These are phyloP conservation scores for Strobilomyces dryophilus DNA, from an alignment of 768 basidiomycete genomes.

Conservation along the genomic window DNA sequence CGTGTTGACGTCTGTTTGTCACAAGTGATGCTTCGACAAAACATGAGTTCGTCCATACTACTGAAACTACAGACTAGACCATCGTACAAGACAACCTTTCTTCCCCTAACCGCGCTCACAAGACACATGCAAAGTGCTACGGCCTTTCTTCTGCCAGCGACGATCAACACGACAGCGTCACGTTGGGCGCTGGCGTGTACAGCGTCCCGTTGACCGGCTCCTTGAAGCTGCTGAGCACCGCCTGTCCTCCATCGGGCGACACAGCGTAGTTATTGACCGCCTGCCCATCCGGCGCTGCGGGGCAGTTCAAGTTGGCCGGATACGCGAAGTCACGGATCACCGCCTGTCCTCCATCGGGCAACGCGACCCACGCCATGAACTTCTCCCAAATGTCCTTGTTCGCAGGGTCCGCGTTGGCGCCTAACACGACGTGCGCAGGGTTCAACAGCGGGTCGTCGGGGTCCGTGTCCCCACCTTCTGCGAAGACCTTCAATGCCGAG, in stretches of 20 bases:
- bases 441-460: constrained; percentile 42
- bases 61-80: too few species aligned
- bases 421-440: constrained; percentile 43
- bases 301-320: too few species aligned
- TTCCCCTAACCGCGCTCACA: too few species aligned
- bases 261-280: too few species aligned
- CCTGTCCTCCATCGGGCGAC: constrained; percentile 39
- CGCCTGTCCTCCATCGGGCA: constrained; percentile 39
- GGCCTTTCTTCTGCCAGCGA: too few species aligned
- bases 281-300: too few species aligned
- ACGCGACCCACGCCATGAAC: constrained; percentile 45
- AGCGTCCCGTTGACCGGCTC: constrained; percentile 33
- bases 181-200: constrained; percentile 22
- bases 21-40: too few species aligned
- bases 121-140: too few species aligned
- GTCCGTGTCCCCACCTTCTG: constrained; percentile 37
- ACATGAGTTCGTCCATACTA: too few species aligned
- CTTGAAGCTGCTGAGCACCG: constrained; percentile 37
- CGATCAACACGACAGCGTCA: neutral
- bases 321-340: too few species aligned
- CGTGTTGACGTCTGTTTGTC: constrained; percentile 25
- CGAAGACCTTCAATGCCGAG: constrained; percentile 34
- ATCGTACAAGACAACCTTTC: too few species aligned
- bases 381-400: constrained; percentile 29
- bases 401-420: constrained; percentile 23